Base-by-base conservation (phyloP, 2,329 filamentous ascomycete species). In the Penicillium freii region DNA sequence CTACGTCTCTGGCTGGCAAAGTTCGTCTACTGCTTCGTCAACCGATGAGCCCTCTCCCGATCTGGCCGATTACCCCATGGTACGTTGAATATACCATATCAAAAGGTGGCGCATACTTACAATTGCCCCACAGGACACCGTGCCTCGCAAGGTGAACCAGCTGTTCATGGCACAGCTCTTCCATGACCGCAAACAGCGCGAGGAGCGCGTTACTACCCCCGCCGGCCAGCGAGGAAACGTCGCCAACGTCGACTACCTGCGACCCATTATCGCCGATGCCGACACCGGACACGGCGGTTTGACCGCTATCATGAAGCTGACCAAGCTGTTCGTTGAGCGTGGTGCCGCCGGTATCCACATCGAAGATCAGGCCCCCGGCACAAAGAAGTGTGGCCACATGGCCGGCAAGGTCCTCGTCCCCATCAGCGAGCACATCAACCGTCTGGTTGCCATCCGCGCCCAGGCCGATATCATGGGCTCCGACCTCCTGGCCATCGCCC, bases 371-470 rank as follows among this genome's bases (percentile, higher is more conserved):
- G 93, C 94, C 4, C 93, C 94, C 3, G 94, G 94, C 54, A 97
- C 94, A 49, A 99, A 99, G 86, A 99, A 99, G 85, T 99, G 94
- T 76, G 94, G 94, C 62, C 94, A 97, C 80, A 97, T 97, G 94
- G 94, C 94, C 65, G 94, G 94, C 71, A 97, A 97, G 81, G 94
- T 97, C 43, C 82, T 99, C 59, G 94, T 99, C 51, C 94, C 94
- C 50, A 95, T 97, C 73, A 90, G 87, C 77, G 94, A 99, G 81
- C 94, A 99, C 81, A 97, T 97, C 80, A 97, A 97, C 81, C 89
- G 94, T 54, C 83, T 99, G 54, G 92, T 99, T 50, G 92, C 94
- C 67, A 97, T 99, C 75, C 89, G 94, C 59, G 93, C 94, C 5
- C 94, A 99, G 79, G 93, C 94, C 66, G 94, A 99, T 73, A 97